phyloP scores from a whole-genome alignment of 345 rosid species.

The Abelmoschus esculentus region DNA sequence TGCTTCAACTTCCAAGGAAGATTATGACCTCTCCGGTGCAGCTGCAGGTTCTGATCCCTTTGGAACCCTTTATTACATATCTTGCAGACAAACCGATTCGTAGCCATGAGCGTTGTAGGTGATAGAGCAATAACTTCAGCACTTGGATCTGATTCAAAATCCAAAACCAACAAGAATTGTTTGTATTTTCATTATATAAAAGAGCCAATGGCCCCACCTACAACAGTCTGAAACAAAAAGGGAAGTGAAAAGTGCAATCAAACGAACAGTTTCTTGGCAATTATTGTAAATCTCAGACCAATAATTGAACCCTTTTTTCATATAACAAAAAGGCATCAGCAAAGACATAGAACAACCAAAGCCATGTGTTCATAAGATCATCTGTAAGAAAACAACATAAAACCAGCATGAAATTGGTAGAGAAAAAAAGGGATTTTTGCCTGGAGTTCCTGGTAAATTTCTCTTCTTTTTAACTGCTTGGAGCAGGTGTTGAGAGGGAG shows the following conservation, averaged over 20 bases:
- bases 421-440: constrained; percentile 25
- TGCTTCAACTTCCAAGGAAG: constrained; percentile 70
- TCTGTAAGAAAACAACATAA: neutral
- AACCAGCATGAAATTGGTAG: neutral
- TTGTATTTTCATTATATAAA: neutral
- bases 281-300: constrained; percentile 31
- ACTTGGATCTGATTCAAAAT: constrained; percentile 41
- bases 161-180: constrained; percentile 1
- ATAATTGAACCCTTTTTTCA: constrained; percentile 30
- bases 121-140: constrained; percentile 67
- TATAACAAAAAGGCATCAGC: neutral
- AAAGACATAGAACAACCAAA: no score
- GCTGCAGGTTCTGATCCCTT: constrained; percentile 70
- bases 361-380: neutral
- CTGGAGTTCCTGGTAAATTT: constrained; percentile 39
- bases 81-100: constrained; percentile 67
- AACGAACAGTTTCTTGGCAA: constrained; percentile 30
- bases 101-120: constrained; percentile 65
- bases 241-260: neutral
- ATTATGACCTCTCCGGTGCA: constrained; percentile 70
- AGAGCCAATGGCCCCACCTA: no score
- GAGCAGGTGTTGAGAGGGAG: constrained; percentile 25
- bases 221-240: no score
- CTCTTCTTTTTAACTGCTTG: constrained; percentile 43
- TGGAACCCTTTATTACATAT: constrained; percentile 77